These are phyloP conservation scores for Cladosporium sp. DNA, from an alignment of 2,329 filamentous ascomycete species.

Conservation along the genomic window DNA sequence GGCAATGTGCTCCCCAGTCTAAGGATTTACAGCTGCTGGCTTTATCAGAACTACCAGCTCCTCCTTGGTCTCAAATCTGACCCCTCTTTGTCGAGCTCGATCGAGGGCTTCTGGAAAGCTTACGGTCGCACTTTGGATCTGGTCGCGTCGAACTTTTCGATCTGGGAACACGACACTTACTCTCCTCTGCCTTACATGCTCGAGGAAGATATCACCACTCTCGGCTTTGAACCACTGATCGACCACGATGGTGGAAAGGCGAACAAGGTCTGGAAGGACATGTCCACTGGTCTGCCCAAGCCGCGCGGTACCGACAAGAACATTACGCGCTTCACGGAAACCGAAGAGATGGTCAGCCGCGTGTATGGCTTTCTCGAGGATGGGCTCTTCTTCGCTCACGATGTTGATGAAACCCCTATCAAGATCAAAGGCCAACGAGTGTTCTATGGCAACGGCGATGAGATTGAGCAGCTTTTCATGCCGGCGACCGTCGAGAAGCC, in stretches of 20 bases:
- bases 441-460: conserved; percentile 21
- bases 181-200: conserved; percentile 59
- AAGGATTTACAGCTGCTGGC: conserved; percentile 66
- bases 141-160: conserved; percentile 55
- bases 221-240: conserved; percentile 61
- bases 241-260: conserved; percentile 35
- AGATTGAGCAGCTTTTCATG: conserved; percentile 23
- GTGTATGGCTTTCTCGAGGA: conserved; percentile 60
- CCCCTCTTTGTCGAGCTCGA: conserved; percentile 52
- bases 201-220: conserved; percentile 63
- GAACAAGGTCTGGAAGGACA: conserved; percentile 49
- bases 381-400: conserved; percentile 55
- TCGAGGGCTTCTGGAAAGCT: conserved; percentile 61
- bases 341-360: conserved; percentile 64
- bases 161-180: conserved; percentile 44
- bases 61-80: conserved; percentile 53
- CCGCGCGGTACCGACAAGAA: conserved; percentile 48
- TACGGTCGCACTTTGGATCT: conserved; percentile 61
- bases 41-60: conserved; percentile 52
- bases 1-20: conserved; percentile 60
- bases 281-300: conserved; percentile 43
- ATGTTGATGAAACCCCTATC: conserved; percentile 35
- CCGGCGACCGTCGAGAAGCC: conserved; percentile 41
- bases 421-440: conserved; percentile 22
- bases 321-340: conserved; percentile 51